These are phyloP conservation scores for Platanthera guangdongensis DNA, from an alignment of 106 monocot genomes.

Conservation along the genomic window DNA sequence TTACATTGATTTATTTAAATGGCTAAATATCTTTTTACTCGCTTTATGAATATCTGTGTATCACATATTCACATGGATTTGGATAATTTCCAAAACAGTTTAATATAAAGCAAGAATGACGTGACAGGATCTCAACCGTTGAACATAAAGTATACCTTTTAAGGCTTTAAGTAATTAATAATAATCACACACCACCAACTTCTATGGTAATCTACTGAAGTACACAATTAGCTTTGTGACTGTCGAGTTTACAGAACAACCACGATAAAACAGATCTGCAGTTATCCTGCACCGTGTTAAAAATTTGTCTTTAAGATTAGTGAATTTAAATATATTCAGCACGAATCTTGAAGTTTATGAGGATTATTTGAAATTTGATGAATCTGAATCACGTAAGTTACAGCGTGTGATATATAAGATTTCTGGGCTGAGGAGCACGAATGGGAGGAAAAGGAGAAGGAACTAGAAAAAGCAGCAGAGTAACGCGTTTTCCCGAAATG, in stretches of 20 bases:
- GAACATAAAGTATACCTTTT: not conserved
- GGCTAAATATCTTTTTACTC: too few relatives aligned
- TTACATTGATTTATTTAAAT: too few relatives aligned
- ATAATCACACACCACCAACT: not conserved
- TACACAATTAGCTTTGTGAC: not conserved
- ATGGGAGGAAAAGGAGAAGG: not conserved
- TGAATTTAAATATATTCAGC: not conserved
- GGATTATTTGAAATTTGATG: not conserved
- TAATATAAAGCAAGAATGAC: not conserved
- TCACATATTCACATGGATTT: too few relatives aligned
- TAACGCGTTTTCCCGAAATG: conserved; percentile 1
- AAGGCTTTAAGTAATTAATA: too few relatives aligned
- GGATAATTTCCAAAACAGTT: too few relatives aligned
- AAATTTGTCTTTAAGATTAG: not conserved
- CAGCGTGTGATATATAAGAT: not conserved
- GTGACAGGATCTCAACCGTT: not conserved
- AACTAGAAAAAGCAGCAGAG: not conserved
- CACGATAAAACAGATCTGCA: too few relatives aligned
- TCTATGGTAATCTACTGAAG: not conserved
- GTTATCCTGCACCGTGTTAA: not conserved
- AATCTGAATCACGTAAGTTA: not conserved
- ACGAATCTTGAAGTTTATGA: not conserved
- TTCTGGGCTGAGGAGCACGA: not conserved
- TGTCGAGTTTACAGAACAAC: not conserved
- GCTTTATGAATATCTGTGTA: too few relatives aligned